Evolutionary conservation across 2,329 filamentous ascomycete species (phyloP).

Genomic region (Penicillium fuscoglaucum): DNA sequence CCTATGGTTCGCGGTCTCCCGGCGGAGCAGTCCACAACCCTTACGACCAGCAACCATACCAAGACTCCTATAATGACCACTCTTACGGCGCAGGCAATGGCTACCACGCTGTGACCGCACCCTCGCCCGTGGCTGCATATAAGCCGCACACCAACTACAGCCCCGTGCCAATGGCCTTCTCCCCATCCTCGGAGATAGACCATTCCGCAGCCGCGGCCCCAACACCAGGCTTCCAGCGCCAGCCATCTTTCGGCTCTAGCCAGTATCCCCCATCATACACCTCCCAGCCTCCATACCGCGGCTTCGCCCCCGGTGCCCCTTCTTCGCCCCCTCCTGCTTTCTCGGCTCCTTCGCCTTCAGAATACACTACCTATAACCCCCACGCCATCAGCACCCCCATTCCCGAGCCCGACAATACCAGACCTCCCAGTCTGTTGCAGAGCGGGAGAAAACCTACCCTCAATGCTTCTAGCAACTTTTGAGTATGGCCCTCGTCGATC

Average conservation of each 20-base stretch:
- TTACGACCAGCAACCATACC: slow-evolving; percentile 23
- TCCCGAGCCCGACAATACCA: slow-evolving; percentile 27
- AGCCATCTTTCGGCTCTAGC: slow-evolving; percentile 27
- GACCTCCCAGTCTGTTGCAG: slow-evolving; percentile 44
- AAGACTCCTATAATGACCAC: slow-evolving; percentile 19
- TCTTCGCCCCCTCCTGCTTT: slow-evolving; percentile 37
- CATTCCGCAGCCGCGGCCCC: background rate
- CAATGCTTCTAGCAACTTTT: slow-evolving; percentile 40
- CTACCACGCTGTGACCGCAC: slow-evolving; percentile 20
- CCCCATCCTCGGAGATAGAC: slow-evolving; percentile 16
- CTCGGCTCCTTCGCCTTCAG: slow-evolving; percentile 17
- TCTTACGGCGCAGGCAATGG: slow-evolving; percentile 7
- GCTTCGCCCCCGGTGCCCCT: slow-evolving; percentile 22
- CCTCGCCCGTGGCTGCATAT: slow-evolving; percentile 25
- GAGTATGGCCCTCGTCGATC: slow-evolving; percentile 10
- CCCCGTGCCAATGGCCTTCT: slow-evolving; percentile 24
- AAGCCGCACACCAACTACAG: slow-evolving; percentile 26
- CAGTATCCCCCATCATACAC: slow-evolving; percentile 28
- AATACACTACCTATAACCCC: slow-evolving; percentile 17
- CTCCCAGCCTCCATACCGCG: slow-evolving; percentile 21
- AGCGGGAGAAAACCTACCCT: slow-evolving; percentile 40
- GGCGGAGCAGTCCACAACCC: slow-evolving; percentile 21
- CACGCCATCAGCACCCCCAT: slow-evolving; percentile 11
- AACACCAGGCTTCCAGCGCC: slow-evolving; percentile 24
- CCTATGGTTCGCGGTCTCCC: slow-evolving; percentile 9